phyloP scores from a whole-genome alignment of 257 asterid genomes.

The Knoxia roxburghii region DNA sequence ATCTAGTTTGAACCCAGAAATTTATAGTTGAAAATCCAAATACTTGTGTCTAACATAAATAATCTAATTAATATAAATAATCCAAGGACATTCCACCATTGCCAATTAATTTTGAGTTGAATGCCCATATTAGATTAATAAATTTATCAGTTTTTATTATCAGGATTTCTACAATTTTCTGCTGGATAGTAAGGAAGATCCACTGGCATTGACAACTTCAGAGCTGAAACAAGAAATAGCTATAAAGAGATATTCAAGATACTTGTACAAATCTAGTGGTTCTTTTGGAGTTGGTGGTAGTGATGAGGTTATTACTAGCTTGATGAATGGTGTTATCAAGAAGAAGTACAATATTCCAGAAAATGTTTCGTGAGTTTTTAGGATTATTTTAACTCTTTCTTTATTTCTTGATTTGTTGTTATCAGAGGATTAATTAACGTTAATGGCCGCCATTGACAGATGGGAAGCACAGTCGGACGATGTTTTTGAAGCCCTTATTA shows the following conservation, averaged over 20 bases:
- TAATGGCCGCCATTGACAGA: slow-evolving; percentile 29
- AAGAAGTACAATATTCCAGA: slow-evolving; percentile 75
- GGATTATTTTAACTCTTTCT: not conserved
- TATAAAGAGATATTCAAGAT: slow-evolving; percentile 53
- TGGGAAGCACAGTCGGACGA: slow-evolving; percentile 67
- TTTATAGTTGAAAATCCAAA: no score
- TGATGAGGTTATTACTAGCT: slow-evolving; percentile 41
- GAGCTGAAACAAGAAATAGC: slow-evolving; percentile 38
- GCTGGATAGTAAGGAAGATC: slow-evolving; percentile 69
- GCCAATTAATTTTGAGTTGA: no score
- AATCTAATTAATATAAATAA: no score
- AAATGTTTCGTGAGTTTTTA: slow-evolving; percentile 44
- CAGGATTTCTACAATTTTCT: slow-evolving; percentile 92
- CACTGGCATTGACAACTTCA: slow-evolving; percentile 50
- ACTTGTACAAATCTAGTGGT: slow-evolving; percentile 44
- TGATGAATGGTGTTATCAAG: slow-evolving; percentile 75
- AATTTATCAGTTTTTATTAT: not conserved
- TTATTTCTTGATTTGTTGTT: not conserved
- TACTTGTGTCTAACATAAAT: no score
- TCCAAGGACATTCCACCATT: no score
- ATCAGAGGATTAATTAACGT: not conserved
- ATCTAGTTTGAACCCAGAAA: no score
- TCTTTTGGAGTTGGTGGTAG: slow-evolving; percentile 52
- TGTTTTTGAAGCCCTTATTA: slow-evolving; percentile 48
- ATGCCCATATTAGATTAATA: no score